These are phyloP conservation scores for Cyanidiococcus yangmingshanensis DNA, from an alignment of 23 red algal genomes.

Conservation along the genomic window DNA sequence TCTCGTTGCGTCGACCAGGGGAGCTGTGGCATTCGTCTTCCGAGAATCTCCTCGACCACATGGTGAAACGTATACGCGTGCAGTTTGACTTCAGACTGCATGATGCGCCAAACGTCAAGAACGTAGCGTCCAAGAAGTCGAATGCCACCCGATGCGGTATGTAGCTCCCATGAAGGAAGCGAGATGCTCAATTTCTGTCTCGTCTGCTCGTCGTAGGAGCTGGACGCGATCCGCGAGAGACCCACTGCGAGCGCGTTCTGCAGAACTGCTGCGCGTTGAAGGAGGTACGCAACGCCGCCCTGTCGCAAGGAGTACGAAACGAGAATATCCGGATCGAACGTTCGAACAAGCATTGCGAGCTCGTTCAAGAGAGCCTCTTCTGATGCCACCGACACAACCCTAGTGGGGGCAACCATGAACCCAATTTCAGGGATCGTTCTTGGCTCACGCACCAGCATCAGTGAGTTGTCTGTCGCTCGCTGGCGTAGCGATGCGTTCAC, in stretches of 20 bases:
- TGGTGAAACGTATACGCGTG: constrained; percentile 50
- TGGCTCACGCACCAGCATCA: background rate
- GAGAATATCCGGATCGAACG: constrained; percentile 60
- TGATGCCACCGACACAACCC: background rate
- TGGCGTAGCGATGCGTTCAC: background rate
- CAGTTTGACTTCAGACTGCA: constrained; percentile 66
- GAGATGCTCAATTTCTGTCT: constrained; percentile 1
- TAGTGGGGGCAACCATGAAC: background rate
- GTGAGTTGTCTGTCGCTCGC: background rate
- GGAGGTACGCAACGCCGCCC: constrained; percentile 59
- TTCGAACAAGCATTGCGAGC: background rate
- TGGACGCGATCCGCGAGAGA: constrained; percentile 24
- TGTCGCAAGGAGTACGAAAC: constrained; percentile 57
- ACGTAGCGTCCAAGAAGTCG: constrained; percentile 78
- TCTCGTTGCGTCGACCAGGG: constrained; percentile 29
- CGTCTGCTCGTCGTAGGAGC: constrained; percentile 1
- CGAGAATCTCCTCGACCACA: constrained; percentile 52
- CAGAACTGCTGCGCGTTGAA: constrained; percentile 60
- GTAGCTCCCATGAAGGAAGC: constrained; percentile 19
- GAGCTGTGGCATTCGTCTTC: constrained; percentile 44
- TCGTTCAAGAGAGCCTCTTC: constrained; percentile 20
- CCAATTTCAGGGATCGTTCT: background rate
- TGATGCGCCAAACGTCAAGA: constrained; percentile 75
- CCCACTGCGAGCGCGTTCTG: constrained; percentile 27
- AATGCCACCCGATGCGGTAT: constrained; percentile 51